Evolutionary conservation across 108 stramenopile species (phyloP).

Genomic region (Nannochloropsis gaditana): DNA sequence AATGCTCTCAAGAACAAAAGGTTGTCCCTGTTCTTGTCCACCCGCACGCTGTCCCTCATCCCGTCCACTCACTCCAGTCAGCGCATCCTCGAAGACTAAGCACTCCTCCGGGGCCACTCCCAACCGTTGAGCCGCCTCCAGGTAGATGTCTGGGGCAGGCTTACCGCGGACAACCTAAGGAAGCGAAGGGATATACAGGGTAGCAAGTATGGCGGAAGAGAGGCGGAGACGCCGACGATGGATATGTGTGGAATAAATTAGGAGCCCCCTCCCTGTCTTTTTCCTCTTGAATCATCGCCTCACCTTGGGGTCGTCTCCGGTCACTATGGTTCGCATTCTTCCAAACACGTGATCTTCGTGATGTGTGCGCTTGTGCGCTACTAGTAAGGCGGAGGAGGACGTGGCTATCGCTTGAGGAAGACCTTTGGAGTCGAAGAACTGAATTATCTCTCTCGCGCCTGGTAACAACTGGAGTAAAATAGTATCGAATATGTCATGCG

Average conservation of each 20-base stretch:
- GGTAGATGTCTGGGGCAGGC: slow-evolving; percentile 42
- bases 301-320: slow-evolving; percentile 42
- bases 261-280: not conserved
- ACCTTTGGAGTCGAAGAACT: not conserved
- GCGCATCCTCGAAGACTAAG: slow-evolving; percentile 38
- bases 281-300: not conserved
- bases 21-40: not conserved
- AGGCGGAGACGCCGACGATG: not conserved
- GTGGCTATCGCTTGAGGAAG: slow-evolving; percentile 36
- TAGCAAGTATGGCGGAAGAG: not conserved
- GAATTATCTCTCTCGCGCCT: not conserved
- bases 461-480: not conserved
- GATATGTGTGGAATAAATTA: not conserved
- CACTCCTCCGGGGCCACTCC: slow-evolving; percentile 28
- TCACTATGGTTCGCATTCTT: slow-evolving; percentile 38
- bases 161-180: slow-evolving; percentile 29
- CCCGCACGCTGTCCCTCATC: not conserved
- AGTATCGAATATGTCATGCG: no score
- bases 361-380: slow-evolving; percentile 31
- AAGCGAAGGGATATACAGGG: not conserved
- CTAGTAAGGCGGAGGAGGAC: slow-evolving; percentile 29
- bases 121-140: slow-evolving; percentile 33
- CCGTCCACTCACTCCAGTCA: slow-evolving; percentile 21
- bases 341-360: slow-evolving; percentile 35
- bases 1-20: no score